Evolutionary conservation across 805 yeast genomes (phyloP), one percentile per base, ranked within the genome.

Genomic region (Ogataea nakhonphanomensis): DNA sequence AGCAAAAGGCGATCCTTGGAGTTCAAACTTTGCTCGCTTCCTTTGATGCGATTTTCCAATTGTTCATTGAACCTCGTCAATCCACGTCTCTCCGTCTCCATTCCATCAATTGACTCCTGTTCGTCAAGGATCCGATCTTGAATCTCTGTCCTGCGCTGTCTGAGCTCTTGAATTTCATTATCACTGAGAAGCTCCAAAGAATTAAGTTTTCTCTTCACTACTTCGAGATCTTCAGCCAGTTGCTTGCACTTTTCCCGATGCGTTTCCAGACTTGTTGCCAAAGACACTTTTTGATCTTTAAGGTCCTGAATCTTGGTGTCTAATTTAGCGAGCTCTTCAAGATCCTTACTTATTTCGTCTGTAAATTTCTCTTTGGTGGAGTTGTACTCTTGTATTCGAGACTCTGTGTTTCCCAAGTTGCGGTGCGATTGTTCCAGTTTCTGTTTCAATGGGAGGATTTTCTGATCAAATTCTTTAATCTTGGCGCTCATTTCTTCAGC

Each of bases 1-100:
- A 76, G 51, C 11, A 65, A 66, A 3, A 82, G 54, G 50, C 73
- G 72, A 55, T 83, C 90, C 10, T 66, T 70, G 7, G 76, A 66
- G 22, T 58, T 58, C 25, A 71, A 55, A 15, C 37, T 53, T 11
- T 29, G 36, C 29, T 53, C 42, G 13, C 39, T 34, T 5, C 35
- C 37, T n/a, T 43, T 43, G 30, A 57, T 44, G 25, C 33, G 29
- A 3, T 30, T 46, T 23, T 53, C 50, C 10, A 59, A 30, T 15
- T 43, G 45, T 12, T 48, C 46, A n/a, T 53, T 42, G 3, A 42
- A 30, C 21, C 35, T 24, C n/a, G 41, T 36, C 8, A 43, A 21
- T 2, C 51, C 40, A 12, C 25, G 35, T 30, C 41, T 42, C 33
- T 45, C 55, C 24, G 37, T 48, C 35, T 30, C 49, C 25, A 35